Percentiles rank a stretch among this genome's conserved stretches.
Evolutionary conservation across 23 red algal species (phyloP).

Genomic region (Gracilaria gracilis): DNA sequence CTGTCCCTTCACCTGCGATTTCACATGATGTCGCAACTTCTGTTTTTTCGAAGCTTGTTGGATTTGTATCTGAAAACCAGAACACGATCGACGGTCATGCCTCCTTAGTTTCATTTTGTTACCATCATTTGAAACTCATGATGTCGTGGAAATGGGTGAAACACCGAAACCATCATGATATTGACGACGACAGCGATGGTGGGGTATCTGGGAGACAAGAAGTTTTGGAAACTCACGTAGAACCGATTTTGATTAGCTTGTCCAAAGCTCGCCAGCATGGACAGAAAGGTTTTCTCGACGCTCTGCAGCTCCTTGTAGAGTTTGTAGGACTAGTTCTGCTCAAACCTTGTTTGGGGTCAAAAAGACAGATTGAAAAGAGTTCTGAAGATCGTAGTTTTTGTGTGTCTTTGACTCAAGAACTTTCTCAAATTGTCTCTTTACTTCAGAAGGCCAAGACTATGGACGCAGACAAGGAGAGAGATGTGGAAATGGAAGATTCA

Average conservation of each 20-base stretch:
- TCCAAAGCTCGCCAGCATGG: not conserved
- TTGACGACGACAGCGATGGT: not conserved
- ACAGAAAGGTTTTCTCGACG: not conserved
- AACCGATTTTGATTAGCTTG: not conserved
- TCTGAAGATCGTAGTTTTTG: not conserved
- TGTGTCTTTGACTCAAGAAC: not conserved
- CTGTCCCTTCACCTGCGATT: constrained; percentile 3
- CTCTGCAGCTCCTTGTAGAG: not conserved
- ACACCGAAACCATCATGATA: not conserved
- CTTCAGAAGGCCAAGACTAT: not conserved
- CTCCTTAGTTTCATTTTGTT: not conserved
- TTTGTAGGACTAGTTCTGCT: constrained; percentile 13
- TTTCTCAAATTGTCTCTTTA: not conserved
- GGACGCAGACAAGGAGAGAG: not conserved
- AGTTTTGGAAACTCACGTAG: not conserved
- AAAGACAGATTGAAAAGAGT: not conserved
- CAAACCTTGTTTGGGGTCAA: not conserved
- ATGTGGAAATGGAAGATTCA: not conserved
- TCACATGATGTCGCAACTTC: not conserved
- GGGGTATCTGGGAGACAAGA: not conserved
- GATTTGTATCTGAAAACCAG: not conserved
- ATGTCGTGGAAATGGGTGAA: not conserved
- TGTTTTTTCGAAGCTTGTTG: constrained; percentile 30
- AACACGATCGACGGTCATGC: not conserved
- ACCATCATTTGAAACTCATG: constrained; percentile 1